Percentiles rank a stretch among this genome's conserved stretches.
These are phyloP conservation scores for Sporothrix euskadiensis DNA, from an alignment of 2,329 filamentous ascomycete species.

Conservation along the genomic window DNA sequence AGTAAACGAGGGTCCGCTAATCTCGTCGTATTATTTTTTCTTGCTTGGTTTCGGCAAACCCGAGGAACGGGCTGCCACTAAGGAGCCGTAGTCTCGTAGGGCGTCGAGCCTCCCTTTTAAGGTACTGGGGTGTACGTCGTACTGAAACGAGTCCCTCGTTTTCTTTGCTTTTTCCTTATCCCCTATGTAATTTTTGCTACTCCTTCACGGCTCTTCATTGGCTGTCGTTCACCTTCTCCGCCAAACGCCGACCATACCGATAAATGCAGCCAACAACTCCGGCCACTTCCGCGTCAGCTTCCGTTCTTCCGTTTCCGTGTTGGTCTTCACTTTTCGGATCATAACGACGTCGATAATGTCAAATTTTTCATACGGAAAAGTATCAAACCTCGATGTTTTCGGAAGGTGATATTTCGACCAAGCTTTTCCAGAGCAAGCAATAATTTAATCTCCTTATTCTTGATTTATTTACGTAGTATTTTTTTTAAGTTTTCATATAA, in stretches of 20 bases:
- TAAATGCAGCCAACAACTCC: no score
- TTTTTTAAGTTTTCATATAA: neutral
- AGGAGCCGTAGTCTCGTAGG: neutral
- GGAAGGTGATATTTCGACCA: neutral
- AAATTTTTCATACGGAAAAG: neutral
- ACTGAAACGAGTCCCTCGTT: neutral
- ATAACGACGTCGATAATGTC: neutral
- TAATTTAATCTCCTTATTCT: neutral
- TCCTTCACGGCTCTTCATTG: neutral
- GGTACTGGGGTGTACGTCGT: neutral
- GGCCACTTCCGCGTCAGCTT: no score
- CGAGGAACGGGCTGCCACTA: constrained; percentile 12
- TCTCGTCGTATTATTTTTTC: neutral
- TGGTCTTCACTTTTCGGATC: no score
- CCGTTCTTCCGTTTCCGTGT: no score
- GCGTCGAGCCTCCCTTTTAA: neutral
- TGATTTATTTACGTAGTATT: neutral
- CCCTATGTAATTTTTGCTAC: neutral
- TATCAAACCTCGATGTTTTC: neutral
- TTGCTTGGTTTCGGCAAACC: constrained; percentile 17
- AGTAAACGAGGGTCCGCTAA: neutral
- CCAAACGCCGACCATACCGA: neutral
- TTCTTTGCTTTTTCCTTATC: neutral
- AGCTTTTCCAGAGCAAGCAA: no score
- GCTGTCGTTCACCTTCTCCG: neutral